Evolutionary conservation across 768 basidiomycete genomes (phyloP).

Genomic region (Imleria badia): DNA sequence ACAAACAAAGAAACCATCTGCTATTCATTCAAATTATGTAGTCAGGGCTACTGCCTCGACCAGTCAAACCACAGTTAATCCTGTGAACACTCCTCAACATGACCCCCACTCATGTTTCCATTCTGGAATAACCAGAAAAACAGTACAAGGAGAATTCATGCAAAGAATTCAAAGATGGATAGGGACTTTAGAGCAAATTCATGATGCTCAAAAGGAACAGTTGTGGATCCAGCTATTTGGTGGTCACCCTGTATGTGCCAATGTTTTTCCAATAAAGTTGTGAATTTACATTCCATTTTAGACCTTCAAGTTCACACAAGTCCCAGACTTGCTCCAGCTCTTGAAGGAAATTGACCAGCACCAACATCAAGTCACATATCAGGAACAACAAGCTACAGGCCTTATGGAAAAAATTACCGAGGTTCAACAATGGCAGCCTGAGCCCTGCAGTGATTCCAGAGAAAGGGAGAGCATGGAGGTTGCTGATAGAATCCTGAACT

Average conservation of each 20-base stretch:
- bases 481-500: constrained; percentile 14
- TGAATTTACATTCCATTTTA: constrained; percentile 2
- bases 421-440: neutral
- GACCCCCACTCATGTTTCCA: no score
- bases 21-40: rapidly evolving
- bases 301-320: neutral
- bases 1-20: neutral
- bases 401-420: constrained; percentile 8
- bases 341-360: constrained; percentile 22
- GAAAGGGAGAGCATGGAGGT: constrained; percentile 13
- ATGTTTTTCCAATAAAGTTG: neutral
- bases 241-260: constrained; percentile 16
- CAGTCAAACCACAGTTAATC: neutral
- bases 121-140: no score
- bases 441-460: neutral
- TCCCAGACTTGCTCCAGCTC: constrained; percentile 15
- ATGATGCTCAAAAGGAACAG: neutral
- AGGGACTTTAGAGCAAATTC: constrained; percentile 3
- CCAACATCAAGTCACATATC: constrained; percentile 20
- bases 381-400: constrained; percentile 10
- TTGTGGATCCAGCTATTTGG: constrained; percentile 14
- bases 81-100: neutral
- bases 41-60: neutral
- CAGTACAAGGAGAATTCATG: neutral
- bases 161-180: constrained; percentile 17